phyloP scores from a whole-genome alignment of 192 early-diverging fungal genomes.

The Chytriomyces confervae region DNA sequence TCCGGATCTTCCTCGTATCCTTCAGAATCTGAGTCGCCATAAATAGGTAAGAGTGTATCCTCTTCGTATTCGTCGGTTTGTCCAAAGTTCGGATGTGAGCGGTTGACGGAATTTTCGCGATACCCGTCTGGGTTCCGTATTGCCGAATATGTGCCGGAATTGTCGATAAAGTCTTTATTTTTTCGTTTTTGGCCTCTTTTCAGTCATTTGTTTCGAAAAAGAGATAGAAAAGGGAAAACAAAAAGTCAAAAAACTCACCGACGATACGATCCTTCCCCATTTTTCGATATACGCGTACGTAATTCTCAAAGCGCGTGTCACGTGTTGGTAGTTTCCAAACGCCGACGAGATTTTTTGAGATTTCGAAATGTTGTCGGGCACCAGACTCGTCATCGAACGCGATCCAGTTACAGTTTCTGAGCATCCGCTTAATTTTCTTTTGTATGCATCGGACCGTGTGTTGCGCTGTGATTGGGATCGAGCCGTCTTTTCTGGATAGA shows the following conservation, averaged over 20 bases:
- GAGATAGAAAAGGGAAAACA: too few relatives aligned
- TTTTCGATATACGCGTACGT: background rate
- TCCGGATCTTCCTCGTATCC: background rate
- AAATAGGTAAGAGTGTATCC: background rate
- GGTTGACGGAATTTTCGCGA: background rate
- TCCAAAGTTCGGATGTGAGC: background rate
- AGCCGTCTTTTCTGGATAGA: too few relatives aligned
- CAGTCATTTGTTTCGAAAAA: background rate
- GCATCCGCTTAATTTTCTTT: conserved; percentile 12
- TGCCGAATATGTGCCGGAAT: background rate
- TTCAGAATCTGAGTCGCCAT: conserved; percentile 23
- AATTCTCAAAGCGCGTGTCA: background rate
- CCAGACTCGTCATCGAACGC: background rate
- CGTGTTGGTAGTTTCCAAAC: background rate
- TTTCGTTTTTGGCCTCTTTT: background rate
- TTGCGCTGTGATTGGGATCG: too few relatives aligned
- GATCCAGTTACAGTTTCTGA: background rate
- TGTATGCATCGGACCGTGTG: background rate
- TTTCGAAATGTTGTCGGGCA: background rate
- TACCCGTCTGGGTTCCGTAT: too few relatives aligned
- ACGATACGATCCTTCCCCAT: background rate
- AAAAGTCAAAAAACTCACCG: background rate
- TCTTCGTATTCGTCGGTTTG: background rate
- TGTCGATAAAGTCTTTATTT: conserved; percentile 8
- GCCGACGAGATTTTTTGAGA: background rate